Conservation (phyloP, 2,329 filamentous ascomycete genomes). For the Xylaria sp. region DNA sequence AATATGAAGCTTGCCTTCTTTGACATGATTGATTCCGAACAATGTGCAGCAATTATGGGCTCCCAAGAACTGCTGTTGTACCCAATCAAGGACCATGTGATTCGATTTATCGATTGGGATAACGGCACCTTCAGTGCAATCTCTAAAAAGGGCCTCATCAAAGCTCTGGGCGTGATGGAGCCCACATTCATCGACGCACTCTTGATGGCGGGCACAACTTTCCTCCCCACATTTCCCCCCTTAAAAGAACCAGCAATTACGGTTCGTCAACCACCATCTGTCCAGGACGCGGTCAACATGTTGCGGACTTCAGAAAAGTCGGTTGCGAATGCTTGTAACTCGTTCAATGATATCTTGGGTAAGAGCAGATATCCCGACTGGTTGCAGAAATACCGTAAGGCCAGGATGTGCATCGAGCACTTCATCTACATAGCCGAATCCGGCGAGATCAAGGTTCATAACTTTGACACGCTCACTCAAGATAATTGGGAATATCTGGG, state of each 20-base stretch:
- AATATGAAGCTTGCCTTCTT: slow-evolving; percentile 72
- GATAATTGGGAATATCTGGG: slow-evolving; percentile 91
- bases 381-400: slow-evolving; percentile 83
- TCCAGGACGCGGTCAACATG: slow-evolving; percentile 78
- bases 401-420: slow-evolving; percentile 82
- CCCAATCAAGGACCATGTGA: slow-evolving; percentile 77
- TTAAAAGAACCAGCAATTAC: slow-evolving; percentile 64
- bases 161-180: slow-evolving; percentile 66
- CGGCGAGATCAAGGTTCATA: slow-evolving; percentile 77
- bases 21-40: slow-evolving; percentile 65
- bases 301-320: slow-evolving; percentile 70
- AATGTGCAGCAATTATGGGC: slow-evolving; percentile 78
- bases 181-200: slow-evolving; percentile 82
- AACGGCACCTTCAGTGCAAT: slow-evolving; percentile 62
- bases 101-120: slow-evolving; percentile 68
- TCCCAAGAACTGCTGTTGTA: slow-evolving; percentile 85
- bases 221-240: slow-evolving; percentile 77
- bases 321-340: slow-evolving; percentile 73
- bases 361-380: slow-evolving; percentile 73
- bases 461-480: slow-evolving; percentile 72
- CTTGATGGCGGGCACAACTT: slow-evolving; percentile 80
- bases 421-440: slow-evolving; percentile 78
- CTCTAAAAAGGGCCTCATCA: slow-evolving; percentile 71
- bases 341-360: slow-evolving; percentile 74
- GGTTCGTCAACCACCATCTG: slow-evolving; percentile 59